Conservation (phyloP, 129 eudicot genomes). For the Saussurea involucrata region DNA sequence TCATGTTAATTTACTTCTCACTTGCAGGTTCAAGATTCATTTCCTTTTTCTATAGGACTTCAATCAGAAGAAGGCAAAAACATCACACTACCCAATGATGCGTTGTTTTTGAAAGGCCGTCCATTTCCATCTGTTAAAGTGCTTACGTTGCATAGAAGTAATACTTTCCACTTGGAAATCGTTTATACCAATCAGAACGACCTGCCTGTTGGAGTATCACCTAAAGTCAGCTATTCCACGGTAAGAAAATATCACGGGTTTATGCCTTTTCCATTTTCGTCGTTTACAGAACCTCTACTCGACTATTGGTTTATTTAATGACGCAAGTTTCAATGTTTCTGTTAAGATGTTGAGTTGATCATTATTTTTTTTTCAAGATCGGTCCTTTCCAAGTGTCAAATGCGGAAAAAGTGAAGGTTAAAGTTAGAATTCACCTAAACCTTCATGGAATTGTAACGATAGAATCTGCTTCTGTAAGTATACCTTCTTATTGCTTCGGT, state of each 20-base stretch:
- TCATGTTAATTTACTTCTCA: constrained; percentile 5
- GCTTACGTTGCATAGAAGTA: constrained; percentile 56
- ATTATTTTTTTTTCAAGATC: constrained; percentile 42
- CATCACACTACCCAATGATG: constrained; percentile 44
- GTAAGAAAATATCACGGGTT: constrained; percentile 34
- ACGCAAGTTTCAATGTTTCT: not conserved
- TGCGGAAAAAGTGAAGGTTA: constrained; percentile 48
- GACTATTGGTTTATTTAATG: constrained; percentile 1
- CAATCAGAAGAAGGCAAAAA: constrained; percentile 52
- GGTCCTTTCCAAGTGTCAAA: constrained; percentile 65
- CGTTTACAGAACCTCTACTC: not conserved
- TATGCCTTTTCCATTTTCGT: not conserved
- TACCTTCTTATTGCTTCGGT: too few species aligned
- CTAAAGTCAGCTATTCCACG: constrained; percentile 50
- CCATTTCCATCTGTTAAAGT: constrained; percentile 74
- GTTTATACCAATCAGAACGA: constrained; percentile 53
- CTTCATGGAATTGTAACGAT: constrained; percentile 72
- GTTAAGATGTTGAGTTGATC: not conserved
- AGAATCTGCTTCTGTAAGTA: constrained; percentile 76
- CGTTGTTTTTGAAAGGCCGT: constrained; percentile 67
- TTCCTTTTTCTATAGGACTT: constrained; percentile 83
- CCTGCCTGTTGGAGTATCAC: constrained; percentile 66
- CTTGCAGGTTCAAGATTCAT: constrained; percentile 87
- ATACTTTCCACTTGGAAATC: constrained; percentile 63
- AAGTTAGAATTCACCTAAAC: constrained; percentile 67